These are phyloP conservation scores for Crataegus laevigata DNA, from an alignment of 306 rosid species.

Conservation along the genomic window DNA sequence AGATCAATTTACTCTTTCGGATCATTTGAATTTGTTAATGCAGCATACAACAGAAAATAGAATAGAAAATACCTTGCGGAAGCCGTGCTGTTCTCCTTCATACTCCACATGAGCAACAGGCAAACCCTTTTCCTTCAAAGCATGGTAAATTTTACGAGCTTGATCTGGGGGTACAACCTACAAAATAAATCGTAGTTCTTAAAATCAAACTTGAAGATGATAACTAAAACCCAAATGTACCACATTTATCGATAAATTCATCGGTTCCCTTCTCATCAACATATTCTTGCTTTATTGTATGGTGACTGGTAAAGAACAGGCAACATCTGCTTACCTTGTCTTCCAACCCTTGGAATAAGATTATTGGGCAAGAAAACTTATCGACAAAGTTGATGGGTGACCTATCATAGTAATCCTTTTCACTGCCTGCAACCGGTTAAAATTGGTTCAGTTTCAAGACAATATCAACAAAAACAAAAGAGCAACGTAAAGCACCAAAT, in stretches of 20 bases:
- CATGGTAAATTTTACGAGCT: slow-evolving; percentile 67
- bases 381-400: slow-evolving; percentile 77
- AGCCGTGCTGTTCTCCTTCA: slow-evolving; percentile 97
- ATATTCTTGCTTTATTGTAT: neutral
- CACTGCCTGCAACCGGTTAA: slow-evolving; percentile 52
- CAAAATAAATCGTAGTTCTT: slow-evolving; percentile 1
- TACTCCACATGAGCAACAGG: slow-evolving; percentile 91
- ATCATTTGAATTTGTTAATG: neutral
- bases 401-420: slow-evolving; percentile 53
- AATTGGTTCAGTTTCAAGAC: slow-evolving; percentile 7
- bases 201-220: neutral
- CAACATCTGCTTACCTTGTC: slow-evolving; percentile 59
- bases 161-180: slow-evolving; percentile 87
- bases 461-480: neutral
- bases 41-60: neutral
- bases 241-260: neutral
- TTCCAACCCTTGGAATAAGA: slow-evolving; percentile 87
- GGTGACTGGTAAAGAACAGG: neutral
- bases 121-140: slow-evolving; percentile 76
- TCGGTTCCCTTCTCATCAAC: neutral
- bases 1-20: slow-evolving; percentile 12
- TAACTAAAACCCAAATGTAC: neutral
- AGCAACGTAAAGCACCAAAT: neutral
- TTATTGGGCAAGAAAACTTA: slow-evolving; percentile 80
- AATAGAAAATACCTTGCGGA: slow-evolving; percentile 57